Conservation (phyloP, 257 asterid genomes). For the Echium plantagineum region DNA sequence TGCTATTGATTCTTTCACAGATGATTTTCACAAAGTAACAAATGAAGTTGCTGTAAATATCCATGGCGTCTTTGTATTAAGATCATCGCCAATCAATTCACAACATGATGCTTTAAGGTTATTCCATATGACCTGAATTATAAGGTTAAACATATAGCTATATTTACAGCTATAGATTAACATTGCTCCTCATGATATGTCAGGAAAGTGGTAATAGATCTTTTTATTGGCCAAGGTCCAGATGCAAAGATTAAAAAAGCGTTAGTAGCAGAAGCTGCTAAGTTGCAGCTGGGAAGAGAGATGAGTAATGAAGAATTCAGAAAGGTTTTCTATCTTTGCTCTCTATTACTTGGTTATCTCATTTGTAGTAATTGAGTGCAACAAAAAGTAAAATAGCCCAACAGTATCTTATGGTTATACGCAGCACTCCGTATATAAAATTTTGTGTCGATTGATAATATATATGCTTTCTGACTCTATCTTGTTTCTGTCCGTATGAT, state of each 20-base stretch:
- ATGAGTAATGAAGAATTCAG: constrained; percentile 31
- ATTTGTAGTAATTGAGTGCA: not conserved
- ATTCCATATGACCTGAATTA: constrained; percentile 5
- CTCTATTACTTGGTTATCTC: not conserved
- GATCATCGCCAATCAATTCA: constrained; percentile 66
- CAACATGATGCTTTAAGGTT: constrained; percentile 63
- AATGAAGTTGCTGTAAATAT: constrained; percentile 52
- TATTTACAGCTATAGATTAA: not conserved
- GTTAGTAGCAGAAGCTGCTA: constrained; percentile 58
- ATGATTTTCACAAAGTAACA: constrained; percentile 56
- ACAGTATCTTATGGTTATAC: not conserved
- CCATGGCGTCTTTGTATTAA: constrained; percentile 72
- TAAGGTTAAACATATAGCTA: constrained; percentile 2
- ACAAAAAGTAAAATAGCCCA: not conserved
- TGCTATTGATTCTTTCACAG: constrained; percentile 36
- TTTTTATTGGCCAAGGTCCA: constrained; percentile 54
- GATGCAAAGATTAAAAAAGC: constrained; percentile 76
- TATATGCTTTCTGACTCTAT: no score
- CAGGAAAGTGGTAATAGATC: constrained; percentile 67
- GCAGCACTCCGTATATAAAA: no score
- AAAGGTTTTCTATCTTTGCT: constrained; percentile 38
- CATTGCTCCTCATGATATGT: constrained; percentile 11
- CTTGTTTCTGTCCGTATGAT: no score
- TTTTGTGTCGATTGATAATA: no score
- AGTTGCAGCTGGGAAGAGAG: constrained; percentile 35